Conservation (phyloP, 2,329 filamentous ascomycete species). For the Verticillium zaregamsianum region DNA sequence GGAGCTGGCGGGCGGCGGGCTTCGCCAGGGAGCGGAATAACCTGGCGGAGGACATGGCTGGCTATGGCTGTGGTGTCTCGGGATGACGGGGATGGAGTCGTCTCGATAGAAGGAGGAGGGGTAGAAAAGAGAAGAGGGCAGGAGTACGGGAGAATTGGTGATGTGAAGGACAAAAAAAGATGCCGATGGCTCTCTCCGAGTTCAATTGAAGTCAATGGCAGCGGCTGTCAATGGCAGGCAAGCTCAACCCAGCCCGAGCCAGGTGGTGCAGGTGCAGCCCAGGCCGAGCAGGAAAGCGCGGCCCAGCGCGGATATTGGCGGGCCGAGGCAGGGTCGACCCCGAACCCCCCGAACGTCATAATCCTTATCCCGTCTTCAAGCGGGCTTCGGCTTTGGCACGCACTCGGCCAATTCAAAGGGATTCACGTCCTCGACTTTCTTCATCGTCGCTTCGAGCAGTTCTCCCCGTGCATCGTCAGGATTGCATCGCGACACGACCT, state of each 20-base stretch:
- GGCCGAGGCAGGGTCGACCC: constrained; percentile 19
- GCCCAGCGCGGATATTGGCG: constrained; percentile 43
- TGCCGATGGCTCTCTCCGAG: too few relatives aligned
- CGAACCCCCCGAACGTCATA: constrained; percentile 8
- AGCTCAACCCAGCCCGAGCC: background rate
- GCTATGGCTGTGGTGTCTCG: background rate
- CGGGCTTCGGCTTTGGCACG: constrained; percentile 6
- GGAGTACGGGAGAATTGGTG: background rate
- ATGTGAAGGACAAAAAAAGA: constrained; percentile 8
- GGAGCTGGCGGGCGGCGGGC: constrained; percentile 20
- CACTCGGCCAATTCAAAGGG: background rate
- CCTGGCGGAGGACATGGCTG: constrained; percentile 36
- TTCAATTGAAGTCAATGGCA: background rate
- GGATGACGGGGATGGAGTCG: background rate
- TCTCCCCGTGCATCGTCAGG: background rate
- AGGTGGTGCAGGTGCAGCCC: background rate
- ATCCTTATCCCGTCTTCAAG: constrained; percentile 12
- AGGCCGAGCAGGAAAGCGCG: constrained; percentile 10
- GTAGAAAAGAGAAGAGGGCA: background rate
- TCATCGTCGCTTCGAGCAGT: constrained; percentile 17
- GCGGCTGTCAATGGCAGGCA: background rate
- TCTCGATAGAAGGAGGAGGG: background rate
- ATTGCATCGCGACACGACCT: background rate
- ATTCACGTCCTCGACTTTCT: constrained; percentile 11
- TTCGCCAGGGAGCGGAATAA: constrained; percentile 30